Base-by-base conservation (phyloP, 345 rosid genomes). In the Schrenkiella parvula region DNA sequence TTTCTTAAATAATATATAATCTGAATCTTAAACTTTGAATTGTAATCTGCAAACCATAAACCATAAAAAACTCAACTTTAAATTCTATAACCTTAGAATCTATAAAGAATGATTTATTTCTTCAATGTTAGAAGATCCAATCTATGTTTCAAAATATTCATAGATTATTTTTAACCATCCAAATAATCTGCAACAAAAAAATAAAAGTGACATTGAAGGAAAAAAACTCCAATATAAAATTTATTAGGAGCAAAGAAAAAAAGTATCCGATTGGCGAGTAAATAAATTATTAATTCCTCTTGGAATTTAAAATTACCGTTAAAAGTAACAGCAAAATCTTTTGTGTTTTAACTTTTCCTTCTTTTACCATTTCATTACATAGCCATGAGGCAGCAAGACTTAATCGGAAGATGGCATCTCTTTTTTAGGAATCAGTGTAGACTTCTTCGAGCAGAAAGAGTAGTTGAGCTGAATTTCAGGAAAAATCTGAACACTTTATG, bases 341-440 rank as follows among this genome's bases (percentile, higher is more conserved):
- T 35, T 4, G 14, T 26, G 37, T 63, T 43, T 43, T 3, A 32
- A 53, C 50, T 28, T 28, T 47, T 38, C 34, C 13, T 29, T 61
- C 50, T 28, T 75, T 63, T 66, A 59, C 80, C 51, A 44, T 68
- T 68, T 65, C 72, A 73, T 55, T 52, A 73, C 77, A 56, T 56
- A 55, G 35, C 65, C 6, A 57, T 0, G 60, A 57, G 66, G 59
- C 72, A 37, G 66, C 34, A 66, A 48, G 79, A 74, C 39, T 21
- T 34, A 5, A 55, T 53, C 74, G 41, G 70, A 68, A 61, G 31
- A 41, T 14, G 17, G 1, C 12, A 48, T 28, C 23, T 46, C 42
- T 19, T 47, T 39, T 26, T 10, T 26, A 46, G 26, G n/a, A 39
- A 51, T 54, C 56, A 8, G 47, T 32, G 53, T 75, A 56, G 63